Evolutionary conservation across 225 moss, liverwort and hornwort genomes (phyloP).

Genomic region (Marchantia paleacea): DNA sequence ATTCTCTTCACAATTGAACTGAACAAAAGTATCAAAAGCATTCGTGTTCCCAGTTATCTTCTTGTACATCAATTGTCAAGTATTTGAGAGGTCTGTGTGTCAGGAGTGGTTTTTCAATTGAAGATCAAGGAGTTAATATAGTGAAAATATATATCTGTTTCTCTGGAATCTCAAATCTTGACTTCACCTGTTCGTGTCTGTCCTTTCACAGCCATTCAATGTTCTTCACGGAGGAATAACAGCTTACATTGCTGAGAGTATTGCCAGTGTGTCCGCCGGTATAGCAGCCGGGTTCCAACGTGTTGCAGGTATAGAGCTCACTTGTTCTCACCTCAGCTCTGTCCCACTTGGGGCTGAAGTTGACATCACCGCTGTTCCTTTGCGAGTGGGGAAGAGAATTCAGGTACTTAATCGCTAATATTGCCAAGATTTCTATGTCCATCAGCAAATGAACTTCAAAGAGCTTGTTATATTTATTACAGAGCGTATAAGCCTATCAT

Average conservation of each 20-base stretch:
- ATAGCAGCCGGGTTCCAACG: slow-evolving; percentile 22
- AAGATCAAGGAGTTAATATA: neutral
- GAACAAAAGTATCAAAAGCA: neutral
- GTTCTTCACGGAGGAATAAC: slow-evolving; percentile 48
- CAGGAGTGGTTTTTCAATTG: neutral
- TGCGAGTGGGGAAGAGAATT: slow-evolving; percentile 67
- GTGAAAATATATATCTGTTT: neutral
- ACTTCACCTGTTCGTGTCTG: neutral
- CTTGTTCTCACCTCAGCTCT: slow-evolving; percentile 59
- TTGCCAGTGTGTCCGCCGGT: slow-evolving; percentile 28
- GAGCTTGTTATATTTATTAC: no score
- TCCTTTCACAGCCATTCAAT: slow-evolving; percentile 37
- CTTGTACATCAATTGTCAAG: no score
- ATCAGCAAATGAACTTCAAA: no score
- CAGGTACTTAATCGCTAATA: slow-evolving; percentile 43
- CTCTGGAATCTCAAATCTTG: neutral
- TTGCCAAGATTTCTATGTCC: no score
- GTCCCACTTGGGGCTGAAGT: slow-evolving; percentile 63
- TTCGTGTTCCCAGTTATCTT: neutral
- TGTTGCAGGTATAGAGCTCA: slow-evolving; percentile 73
- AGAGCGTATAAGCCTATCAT: no score
- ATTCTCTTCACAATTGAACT: neutral
- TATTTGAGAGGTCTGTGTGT: neutral
- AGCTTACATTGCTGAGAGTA: slow-evolving; percentile 44
- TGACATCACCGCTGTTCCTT: slow-evolving; percentile 48